A percentile compares a stretch with the other conserved stretches of the same genome.
phyloP scores from a whole-genome alignment of 768 basidiomycete species.

The Pleurotus tuoliensis region DNA sequence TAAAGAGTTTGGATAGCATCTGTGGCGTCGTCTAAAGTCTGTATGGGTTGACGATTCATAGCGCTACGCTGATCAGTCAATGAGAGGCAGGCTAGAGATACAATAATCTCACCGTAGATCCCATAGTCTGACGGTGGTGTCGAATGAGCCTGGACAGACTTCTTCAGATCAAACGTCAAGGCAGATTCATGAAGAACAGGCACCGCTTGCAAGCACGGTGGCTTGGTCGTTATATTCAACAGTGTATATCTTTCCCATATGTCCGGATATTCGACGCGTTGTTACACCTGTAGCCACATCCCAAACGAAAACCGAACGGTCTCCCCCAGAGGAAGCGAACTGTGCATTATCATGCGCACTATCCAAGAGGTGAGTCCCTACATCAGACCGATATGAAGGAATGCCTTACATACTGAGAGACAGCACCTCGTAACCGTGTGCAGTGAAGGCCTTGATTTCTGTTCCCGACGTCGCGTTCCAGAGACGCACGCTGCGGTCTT shows the following conservation, averaged over 20 bases:
- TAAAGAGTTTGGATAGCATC: conserved; percentile 83
- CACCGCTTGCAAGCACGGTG: conserved; percentile 85
- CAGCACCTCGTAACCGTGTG: conserved; percentile 95
- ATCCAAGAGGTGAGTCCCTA: neutral
- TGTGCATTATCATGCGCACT: conserved; percentile 84
- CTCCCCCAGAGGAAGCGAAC: conserved; percentile 92
- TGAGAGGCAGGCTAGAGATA: neutral
- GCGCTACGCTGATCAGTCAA: conserved; percentile 38
- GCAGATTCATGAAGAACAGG: conserved; percentile 13
- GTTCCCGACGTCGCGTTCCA: conserved; percentile 87
- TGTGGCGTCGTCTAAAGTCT: conserved; percentile 82
- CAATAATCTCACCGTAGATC: conserved; percentile 66
- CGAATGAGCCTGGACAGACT: conserved; percentile 72
- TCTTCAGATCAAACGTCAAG: neutral
- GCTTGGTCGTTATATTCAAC: conserved; percentile 91
- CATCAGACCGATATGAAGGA: neutral
- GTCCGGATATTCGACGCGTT: conserved; percentile 78
- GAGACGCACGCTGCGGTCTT: conserved; percentile 83
- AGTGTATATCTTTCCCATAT: conserved; percentile 85
- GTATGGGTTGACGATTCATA: conserved; percentile 82
- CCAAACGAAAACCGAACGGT: conserved; percentile 92
- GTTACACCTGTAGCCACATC: conserved; percentile 89
- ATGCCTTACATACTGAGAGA: conserved; percentile 78
- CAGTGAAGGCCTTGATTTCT: conserved; percentile 88
- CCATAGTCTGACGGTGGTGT: conserved; percentile 89